These are phyloP conservation scores for Mortierella sp. DNA, from an alignment of 371 early-diverging fungal genomes.

Conservation along the genomic window DNA sequence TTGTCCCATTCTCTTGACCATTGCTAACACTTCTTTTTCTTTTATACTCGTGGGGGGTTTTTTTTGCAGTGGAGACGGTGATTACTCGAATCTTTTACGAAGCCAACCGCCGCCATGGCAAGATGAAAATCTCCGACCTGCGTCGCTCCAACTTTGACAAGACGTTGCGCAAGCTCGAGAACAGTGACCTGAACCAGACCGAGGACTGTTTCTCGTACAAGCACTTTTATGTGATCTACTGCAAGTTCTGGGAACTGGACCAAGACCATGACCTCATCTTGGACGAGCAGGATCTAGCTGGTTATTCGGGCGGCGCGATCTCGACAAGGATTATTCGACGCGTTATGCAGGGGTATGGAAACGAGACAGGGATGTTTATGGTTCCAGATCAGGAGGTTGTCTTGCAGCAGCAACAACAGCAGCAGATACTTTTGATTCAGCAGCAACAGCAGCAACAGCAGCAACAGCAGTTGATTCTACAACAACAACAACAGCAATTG, in stretches of 20 bases:
- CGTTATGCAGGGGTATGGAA: slow-evolving; percentile 66
- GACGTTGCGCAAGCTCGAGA: slow-evolving; percentile 74
- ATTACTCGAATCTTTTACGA: slow-evolving; percentile 87
- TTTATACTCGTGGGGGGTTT: not conserved
- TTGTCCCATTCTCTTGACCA: no score
- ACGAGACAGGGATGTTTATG: slow-evolving; percentile 55
- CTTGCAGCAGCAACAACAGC: slow-evolving; percentile 54
- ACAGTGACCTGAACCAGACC: slow-evolving; percentile 78
- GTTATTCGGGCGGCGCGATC: slow-evolving; percentile 76
- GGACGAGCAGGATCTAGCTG: slow-evolving; percentile 70
- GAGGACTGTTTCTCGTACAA: slow-evolving; percentile 92
- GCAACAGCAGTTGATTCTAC: slow-evolving; percentile 44
- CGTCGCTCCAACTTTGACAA: slow-evolving; percentile 68
- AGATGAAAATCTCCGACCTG: slow-evolving; percentile 83
- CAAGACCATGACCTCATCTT: slow-evolving; percentile 81
- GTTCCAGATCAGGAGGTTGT: slow-evolving; percentile 47
- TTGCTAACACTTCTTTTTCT: not conserved
- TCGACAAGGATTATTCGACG: slow-evolving; percentile 71
- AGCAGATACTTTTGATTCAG: slow-evolving; percentile 56
- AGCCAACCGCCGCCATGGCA: slow-evolving; percentile 75
- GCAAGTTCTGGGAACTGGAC: slow-evolving; percentile 95
- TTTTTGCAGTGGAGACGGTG: slow-evolving; percentile 76
- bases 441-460: slow-evolving; percentile 61
- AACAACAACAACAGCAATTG: slow-evolving; percentile 10
- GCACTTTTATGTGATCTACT: slow-evolving; percentile 96